Base-by-base conservation (phyloP, 192 early-diverging fungal genomes). In the Paraglomus brasilianum region DNA sequence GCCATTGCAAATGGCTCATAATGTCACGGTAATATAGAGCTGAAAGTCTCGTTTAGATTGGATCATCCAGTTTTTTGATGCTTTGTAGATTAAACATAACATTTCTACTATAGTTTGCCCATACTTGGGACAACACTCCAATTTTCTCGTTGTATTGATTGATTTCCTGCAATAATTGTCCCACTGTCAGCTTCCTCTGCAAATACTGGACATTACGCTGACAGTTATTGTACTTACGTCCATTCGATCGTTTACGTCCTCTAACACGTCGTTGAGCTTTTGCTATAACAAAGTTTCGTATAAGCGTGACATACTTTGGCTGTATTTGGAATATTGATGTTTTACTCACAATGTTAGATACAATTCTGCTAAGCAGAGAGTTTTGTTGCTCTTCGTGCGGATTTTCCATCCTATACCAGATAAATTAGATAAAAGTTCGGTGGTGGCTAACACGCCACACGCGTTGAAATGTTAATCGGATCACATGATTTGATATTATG, bases 321-420 rank as follows among this genome's bases (percentile, higher is more conserved):
- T n/a, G 17, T n/a, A 47, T 19, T 76, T 8, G 22, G 39, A 40
- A 2, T 14, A 21, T 22, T 36, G 2, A 19, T 41, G 5, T 56
- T 39, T 8, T 45, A 72, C 74, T 71, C 67, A 73, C 79, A 49
- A 78, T 71, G 39, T 78, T 78, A 21, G 63, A 46, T 9, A 78
- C 71, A 42, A 80, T 78, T 58, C 79, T 61, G 47, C 55, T 64
- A 38, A 80, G 66, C 41, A 80, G 58, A 8, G 67, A 67, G 51
- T 64, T 73, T 56, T 80, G 79, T 46, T 77, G 75, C 55, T 80
- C 72, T 50, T 80, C 78, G 39, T 80, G 73, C 30, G 78, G 78
- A 58, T 80, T 77, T 47, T 77, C 76, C 76, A 77, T 77, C 11
- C 21, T 49, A 10, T 6, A 24, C 15, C 10, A 24, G 62, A 43